Evolutionary conservation across 768 basidiomycete species (phyloP), one percentile per base, ranked within the genome.

Genomic region (Leucosporidium yakuticum): DNA sequence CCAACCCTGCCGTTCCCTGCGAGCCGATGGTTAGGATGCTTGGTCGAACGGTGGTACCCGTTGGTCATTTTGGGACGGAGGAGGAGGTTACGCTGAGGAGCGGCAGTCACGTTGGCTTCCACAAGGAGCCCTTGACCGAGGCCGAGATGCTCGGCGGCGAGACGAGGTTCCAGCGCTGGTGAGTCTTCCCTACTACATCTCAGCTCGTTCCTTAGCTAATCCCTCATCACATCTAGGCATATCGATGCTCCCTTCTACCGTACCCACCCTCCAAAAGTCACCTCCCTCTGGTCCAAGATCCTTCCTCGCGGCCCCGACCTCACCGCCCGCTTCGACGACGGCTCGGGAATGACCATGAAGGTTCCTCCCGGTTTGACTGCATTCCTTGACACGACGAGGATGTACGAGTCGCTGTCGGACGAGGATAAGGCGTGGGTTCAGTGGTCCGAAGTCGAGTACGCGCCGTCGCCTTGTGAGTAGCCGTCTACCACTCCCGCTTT

Each of bases 151-250:
- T 59, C 19, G 29, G 23, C 9, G 64, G 64, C 8, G 29, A 44
- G 23, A 50, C 57, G 4, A 15, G 64, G 14, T 65, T 58, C 27
- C 64, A 65, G 9, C 25, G 63, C 4, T 64, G 63, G 63, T 57
- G 55, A 17, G 55, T 32, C 1, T 5, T 7, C 39, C 21, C 9
- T n/a, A 2, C 21, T 27, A 4, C 1, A 7, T 34, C 31, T 4
- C 9, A 4, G 17, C 20, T 60, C 29, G 39, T 2, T 11, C 25
- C 9, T 48, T 4, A 21, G 27, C 59, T 32, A 23, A 47, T 11
- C 23, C 34, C 2, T 15, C 36, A 8, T 4, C 39, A 23, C 39
- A 44, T n/a, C n/a, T 47, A 25, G 61, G 61, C 58, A 65, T 34
- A 50, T 65, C 7, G 64, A 65, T 19, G 57, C 58, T 6, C 23